Percentiles rank a stretch among this genome's conserved stretches.
Conservation (phyloP, 164 flowering plant genomes). For the Annona squamosa region DNA sequence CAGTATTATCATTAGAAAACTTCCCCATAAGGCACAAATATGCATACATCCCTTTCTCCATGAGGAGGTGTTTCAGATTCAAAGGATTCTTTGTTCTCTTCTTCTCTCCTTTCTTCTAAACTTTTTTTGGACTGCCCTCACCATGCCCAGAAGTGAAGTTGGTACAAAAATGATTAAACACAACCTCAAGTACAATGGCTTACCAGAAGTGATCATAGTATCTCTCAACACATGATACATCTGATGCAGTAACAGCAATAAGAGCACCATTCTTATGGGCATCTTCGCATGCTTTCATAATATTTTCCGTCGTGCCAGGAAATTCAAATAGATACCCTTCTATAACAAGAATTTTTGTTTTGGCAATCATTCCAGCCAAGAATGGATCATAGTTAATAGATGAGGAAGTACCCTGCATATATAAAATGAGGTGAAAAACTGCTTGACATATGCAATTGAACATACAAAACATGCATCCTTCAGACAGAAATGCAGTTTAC, state of each 20-base stretch:
- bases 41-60: no score
- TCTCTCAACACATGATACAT: constrained; percentile 81
- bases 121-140: no score
- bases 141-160: no score
- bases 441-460: not conserved
- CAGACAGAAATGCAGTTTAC: not conserved
- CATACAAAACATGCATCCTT: not conserved
- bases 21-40: no score
- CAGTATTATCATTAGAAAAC: no score
- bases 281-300: constrained; percentile 69
- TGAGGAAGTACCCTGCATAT: constrained; percentile 83
- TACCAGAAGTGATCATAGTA: constrained; percentile 93
- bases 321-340: constrained; percentile 95
- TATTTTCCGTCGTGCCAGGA: constrained; percentile 74
- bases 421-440: not conserved
- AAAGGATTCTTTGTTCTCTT: no score
- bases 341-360: constrained; percentile 73
- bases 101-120: no score
- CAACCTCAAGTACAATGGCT: constrained; percentile 6
- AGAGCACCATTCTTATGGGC: constrained; percentile 73
- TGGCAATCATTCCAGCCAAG: constrained; percentile 57
- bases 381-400: constrained; percentile 52
- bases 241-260: constrained; percentile 92
- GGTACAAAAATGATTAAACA: not conserved
- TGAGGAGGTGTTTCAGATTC: no score